Evolutionary conservation across 208 protist genomes (phyloP).

Genomic region (Porcisia hertigi): DNA sequence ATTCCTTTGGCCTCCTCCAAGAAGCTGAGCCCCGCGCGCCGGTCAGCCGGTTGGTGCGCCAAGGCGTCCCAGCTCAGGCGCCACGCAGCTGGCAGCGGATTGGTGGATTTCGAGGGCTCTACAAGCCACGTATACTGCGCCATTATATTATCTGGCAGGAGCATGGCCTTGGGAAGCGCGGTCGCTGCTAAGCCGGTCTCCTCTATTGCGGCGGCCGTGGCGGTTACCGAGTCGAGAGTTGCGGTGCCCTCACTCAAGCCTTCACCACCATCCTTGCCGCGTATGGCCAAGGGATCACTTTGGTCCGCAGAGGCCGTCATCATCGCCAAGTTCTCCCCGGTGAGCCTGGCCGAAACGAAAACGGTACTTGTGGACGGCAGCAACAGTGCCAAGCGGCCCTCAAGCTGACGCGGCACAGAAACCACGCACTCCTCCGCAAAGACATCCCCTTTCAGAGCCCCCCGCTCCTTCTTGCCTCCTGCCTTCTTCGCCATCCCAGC

Average conservation of each 20-base stretch:
- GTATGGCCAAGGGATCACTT: not conserved
- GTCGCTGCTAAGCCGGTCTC: slow-evolving; percentile 6
- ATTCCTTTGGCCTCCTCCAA: slow-evolving; percentile 20
- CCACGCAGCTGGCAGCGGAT: slow-evolving; percentile 15
- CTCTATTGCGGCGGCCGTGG: slow-evolving; percentile 2
- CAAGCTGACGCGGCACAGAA: slow-evolving; percentile 40
- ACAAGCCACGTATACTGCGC: slow-evolving; percentile 13
- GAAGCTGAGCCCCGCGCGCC: slow-evolving; percentile 17
- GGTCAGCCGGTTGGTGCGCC: slow-evolving; percentile 3
- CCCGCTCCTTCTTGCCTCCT: slow-evolving; percentile 3
- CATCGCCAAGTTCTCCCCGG: slow-evolving; percentile 14
- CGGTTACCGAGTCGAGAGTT: slow-evolving; percentile 7
- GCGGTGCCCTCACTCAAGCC: not conserved
- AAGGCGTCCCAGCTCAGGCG: slow-evolving; percentile 2
- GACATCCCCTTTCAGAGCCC: slow-evolving; percentile 27
- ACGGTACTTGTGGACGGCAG: slow-evolving; percentile 11
- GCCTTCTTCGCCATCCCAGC: not conserved
- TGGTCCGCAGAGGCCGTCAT: not conserved
- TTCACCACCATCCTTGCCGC: slow-evolving; percentile 4
- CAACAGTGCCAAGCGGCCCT: slow-evolving; percentile 38
- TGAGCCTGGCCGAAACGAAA: slow-evolving; percentile 6
- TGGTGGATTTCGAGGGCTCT: not conserved
- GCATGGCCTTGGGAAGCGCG: slow-evolving; percentile 8
- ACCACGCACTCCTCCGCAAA: slow-evolving; percentile 40
- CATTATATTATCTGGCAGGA: not conserved